These are phyloP conservation scores for Aphanomyces cochlioides DNA, from an alignment of 352 stramenopile species.

Conservation along the genomic window DNA sequence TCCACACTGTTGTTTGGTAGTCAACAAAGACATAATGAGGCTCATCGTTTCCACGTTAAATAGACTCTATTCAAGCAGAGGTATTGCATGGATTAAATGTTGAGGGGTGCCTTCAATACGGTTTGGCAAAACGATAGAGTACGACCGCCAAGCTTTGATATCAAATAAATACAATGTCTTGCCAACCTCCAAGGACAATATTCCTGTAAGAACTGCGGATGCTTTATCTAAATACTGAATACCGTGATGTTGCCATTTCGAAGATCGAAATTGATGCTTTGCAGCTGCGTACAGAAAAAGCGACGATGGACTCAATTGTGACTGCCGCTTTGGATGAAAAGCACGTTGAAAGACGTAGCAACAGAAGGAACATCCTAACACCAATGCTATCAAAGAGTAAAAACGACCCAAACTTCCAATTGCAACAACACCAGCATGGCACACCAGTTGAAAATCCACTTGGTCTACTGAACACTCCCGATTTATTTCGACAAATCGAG, in stretches of 20 bases:
- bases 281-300: conserved; percentile 22
- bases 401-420: conserved; percentile 9
- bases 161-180: not conserved
- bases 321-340: not conserved
- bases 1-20: no score
- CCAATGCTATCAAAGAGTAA: not conserved
- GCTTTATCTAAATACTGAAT: conserved; percentile 19
- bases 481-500: not conserved
- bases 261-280: conserved; percentile 18
- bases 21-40: no score
- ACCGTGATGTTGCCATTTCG: conserved; percentile 10
- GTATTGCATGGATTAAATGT: no score
- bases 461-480: no score
- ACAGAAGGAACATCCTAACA: not conserved
- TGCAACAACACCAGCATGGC: conserved; percentile 5
- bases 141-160: not conserved
- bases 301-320: conserved; percentile 2
- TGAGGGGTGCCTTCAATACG: no score
- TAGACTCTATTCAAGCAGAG: no score
- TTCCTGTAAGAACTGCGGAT: conserved; percentile 19
- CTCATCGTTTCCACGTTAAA: no score
- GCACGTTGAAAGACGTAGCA: conserved; percentile 15
- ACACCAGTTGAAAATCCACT: conserved; percentile 24
- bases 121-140: no score
- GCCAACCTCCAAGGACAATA: not conserved